Evolutionary conservation across 2,329 filamentous ascomycete genomes (phyloP).

Genomic region (Fusarium vanettenii): DNA sequence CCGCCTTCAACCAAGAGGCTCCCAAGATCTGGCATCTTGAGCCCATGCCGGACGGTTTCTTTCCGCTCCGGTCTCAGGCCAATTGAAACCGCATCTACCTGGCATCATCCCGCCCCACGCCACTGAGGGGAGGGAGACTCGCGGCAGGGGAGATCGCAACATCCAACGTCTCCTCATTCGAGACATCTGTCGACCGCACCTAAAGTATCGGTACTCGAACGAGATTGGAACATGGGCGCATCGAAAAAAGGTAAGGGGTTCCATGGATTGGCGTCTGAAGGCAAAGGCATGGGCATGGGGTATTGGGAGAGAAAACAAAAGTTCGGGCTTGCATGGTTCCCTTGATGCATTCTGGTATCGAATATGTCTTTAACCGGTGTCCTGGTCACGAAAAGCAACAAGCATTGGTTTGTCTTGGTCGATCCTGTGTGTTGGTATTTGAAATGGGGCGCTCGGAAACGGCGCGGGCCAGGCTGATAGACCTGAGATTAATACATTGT

Average conservation of each 20-base stretch:
- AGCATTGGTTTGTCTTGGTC: constrained; percentile 28
- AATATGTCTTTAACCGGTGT: constrained; percentile 35
- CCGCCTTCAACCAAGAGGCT: constrained; percentile 60
- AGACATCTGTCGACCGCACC: background rate
- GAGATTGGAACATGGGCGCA: constrained; percentile 27
- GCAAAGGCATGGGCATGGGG: background rate
- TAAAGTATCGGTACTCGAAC: background rate
- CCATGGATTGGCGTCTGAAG: constrained; percentile 17
- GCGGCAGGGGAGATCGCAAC: background rate
- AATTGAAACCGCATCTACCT: constrained; percentile 55
- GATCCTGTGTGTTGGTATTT: constrained; percentile 32
- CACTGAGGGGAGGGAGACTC: background rate
- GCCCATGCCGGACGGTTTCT: constrained; percentile 70
- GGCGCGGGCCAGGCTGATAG: constrained; percentile 7
- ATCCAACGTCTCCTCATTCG: background rate
- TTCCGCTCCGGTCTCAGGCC: constrained; percentile 65
- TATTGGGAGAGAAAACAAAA: constrained; percentile 26
- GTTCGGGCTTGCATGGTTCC: constrained; percentile 30
- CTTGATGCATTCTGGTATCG: constrained; percentile 29
- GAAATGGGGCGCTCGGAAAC: background rate
- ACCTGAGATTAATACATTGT: constrained; percentile 21
- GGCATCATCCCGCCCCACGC: background rate
- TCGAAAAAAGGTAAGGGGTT: constrained; percentile 22
- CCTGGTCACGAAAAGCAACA: constrained; percentile 39
- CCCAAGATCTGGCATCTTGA: constrained; percentile 67